Evolutionary conservation across 108 stramenopile genomes (phyloP), one percentile per base, ranked within the genome.

Genomic region (Parietichytrium sp.): DNA sequence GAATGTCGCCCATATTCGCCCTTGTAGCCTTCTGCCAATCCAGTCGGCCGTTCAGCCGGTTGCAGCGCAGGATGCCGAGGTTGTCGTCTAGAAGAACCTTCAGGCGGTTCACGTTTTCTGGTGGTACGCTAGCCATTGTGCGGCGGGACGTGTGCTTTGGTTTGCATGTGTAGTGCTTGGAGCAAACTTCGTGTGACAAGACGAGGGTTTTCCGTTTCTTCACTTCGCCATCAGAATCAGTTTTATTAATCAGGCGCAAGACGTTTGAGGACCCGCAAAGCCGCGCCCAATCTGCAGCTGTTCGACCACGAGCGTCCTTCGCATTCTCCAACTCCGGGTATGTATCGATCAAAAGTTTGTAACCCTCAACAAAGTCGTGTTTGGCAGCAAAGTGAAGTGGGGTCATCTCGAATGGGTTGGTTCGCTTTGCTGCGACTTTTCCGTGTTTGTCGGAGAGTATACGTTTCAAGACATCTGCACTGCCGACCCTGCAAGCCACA

Each of bases 81-180:
- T 54, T 36, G 12, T 45, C 29, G 78, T 61, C 18, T 29, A 82
- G 29, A 30, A 82, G 61, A 38, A 50, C 49, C 18, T 33, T 78
- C 23, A 82, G 29, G 6, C 82, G 77, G 47, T 78, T 27, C 26
- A 31, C 30, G 26, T 82, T 82, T 31, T 82, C 82, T 15, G 82
- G 82, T 13, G 82, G 78, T 25, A 72, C 61, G 42, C 45, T 42
- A 27, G 45, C 36, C 15, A 72, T 45, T 0, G 38, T 42, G 42
- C 61, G 61, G 20, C 45, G 36, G 16, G 38, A 42, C 61, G 61
- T 72, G 38, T 42, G 45, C 42, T 33, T 42, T 12, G 61, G 61
- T 38, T 42, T 36, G 20, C 61, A 72, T 23, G 61, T 72, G 61
- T 72, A 72, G 61, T 72, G 61, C 6, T 42, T 16, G 23, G 36